These are phyloP conservation scores for Trichoderma oligosporum DNA, from an alignment of 2,329 filamentous ascomycete species.

Conservation along the genomic window DNA sequence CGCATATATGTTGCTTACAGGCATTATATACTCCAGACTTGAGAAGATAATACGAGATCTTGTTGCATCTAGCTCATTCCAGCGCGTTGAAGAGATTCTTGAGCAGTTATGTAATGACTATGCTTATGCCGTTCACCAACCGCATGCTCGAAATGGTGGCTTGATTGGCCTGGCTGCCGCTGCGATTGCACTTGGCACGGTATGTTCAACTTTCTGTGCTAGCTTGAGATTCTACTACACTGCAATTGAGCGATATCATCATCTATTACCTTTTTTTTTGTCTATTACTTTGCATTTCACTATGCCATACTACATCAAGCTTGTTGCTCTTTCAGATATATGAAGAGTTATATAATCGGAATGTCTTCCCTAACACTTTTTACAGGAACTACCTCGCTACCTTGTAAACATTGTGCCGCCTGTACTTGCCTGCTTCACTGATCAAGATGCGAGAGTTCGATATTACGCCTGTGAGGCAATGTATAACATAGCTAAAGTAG, in stretches of 20 bases:
- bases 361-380: slow-evolving; percentile 56
- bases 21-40: slow-evolving; percentile 53
- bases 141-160: slow-evolving; percentile 92
- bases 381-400: slow-evolving; percentile 83
- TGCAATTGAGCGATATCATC: neutral
- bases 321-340: neutral
- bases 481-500: slow-evolving; percentile 99
- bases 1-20: slow-evolving; percentile 20
- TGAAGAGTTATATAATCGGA: neutral
- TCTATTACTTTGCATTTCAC: neutral
- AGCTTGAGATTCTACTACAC: neutral
- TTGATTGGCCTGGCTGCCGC: slow-evolving; percentile 93
- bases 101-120: slow-evolving; percentile 97
- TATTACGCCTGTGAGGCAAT: slow-evolving; percentile 99
- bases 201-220: slow-evolving; percentile 46
- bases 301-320: neutral
- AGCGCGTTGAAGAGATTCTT: slow-evolving; percentile 79
- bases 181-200: slow-evolving; percentile 87
- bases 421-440: slow-evolving; percentile 93
- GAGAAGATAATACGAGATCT: slow-evolving; percentile 88
- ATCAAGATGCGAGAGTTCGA: slow-evolving; percentile 93
- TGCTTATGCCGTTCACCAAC: slow-evolving; percentile 94
- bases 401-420: slow-evolving; percentile 92
- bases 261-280: neutral
- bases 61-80: slow-evolving; percentile 70